Evolutionary conservation across 116 monocot species (phyloP), one percentile per base, ranked within the genome.

Genomic region (Trichopus zeylanicus): DNA sequence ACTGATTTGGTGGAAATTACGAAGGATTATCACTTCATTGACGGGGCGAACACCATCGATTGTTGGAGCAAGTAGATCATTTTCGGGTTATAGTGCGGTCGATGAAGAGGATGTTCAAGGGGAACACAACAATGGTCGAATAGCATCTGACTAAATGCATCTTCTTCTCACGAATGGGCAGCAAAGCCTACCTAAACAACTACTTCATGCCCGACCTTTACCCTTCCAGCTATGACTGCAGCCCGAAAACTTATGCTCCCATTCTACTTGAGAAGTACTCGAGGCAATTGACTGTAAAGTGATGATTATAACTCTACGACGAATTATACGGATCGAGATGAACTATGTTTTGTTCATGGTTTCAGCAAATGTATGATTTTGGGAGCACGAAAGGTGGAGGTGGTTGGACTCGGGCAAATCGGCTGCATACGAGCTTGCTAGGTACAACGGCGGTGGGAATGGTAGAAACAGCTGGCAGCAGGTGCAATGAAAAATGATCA

Each of bases 161-260:
- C 42, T 84, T 73, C 71, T 82, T 28, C 28, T 58, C 63, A 12
- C 84, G 87, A 1, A 68, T 92, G 73, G 92, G 92, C 8, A 92
- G 92, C 61, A 92, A 92, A 52, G 92, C 87, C 76, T 92, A 87
- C 63, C 68, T 92, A 18, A 92, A 92, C 74, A 91, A 91, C 80
- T 92, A 92, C 69, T 87, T 92, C 79, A 87, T 92, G 87, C 84
- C 92, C 1, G 61, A 48, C 38, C 33, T 59, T 7, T 92, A 87
- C 60, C 2, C 73, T 8, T 63, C 78, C n/a, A 73, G 81, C 42
- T 60, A 52, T 22, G 53, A 70, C 1, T 92, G 76, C 64, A 71
- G 42, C 62, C 69, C 81, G 0, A 68, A 19, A 27, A 63, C 73
- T 20, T 92, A 76, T 53, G 73, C 87, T 22, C 21, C 80, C 0